These are phyloP conservation scores for Huntiella bhutanensis DNA, from an alignment of 2,329 filamentous ascomycete genomes.

Conservation along the genomic window DNA sequence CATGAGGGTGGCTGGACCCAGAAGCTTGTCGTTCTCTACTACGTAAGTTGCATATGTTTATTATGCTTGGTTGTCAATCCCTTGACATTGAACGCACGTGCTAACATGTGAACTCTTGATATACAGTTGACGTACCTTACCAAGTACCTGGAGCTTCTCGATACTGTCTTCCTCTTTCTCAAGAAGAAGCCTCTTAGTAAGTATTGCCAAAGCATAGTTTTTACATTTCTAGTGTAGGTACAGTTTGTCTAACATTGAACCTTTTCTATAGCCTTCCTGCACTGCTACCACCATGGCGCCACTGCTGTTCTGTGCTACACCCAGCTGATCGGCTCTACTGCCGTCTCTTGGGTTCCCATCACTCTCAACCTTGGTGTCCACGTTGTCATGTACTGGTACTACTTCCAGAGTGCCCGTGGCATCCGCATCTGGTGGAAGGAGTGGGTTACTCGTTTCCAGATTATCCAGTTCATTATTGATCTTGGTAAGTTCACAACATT, in stretches of 20 bases:
- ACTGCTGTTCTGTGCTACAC: constrained; percentile 96
- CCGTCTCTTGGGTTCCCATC: constrained; percentile 91
- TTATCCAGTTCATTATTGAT: constrained; percentile 92
- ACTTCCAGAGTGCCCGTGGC: constrained; percentile 95
- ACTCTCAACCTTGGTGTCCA: constrained; percentile 83
- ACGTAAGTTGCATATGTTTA: constrained; percentile 40
- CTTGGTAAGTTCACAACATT: constrained; percentile 44
- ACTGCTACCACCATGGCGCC: constrained; percentile 96
- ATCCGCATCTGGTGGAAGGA: constrained; percentile 99
- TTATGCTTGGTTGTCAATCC: not conserved
- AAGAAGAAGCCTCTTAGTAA: constrained; percentile 90
- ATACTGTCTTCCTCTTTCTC: constrained; percentile 91
- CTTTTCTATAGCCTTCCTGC: constrained; percentile 50
- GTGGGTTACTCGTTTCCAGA: constrained; percentile 95
- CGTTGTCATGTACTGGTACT: constrained; percentile 99
- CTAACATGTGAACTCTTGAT: constrained; percentile 4
- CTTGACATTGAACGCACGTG: not conserved
- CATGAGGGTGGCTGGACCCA: constrained; percentile 78
- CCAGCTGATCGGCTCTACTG: constrained; percentile 78
- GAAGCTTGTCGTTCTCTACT: constrained; percentile 85
- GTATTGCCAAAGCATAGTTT: not conserved
- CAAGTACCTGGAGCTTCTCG: constrained; percentile 89
- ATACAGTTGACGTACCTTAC: constrained; percentile 85
- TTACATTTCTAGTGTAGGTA: not conserved
- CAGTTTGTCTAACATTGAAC: not conserved